phyloP scores from a whole-genome alignment of 2,329 filamentous ascomycete genomes.

The Purpureocillium takamizusanense region DNA sequence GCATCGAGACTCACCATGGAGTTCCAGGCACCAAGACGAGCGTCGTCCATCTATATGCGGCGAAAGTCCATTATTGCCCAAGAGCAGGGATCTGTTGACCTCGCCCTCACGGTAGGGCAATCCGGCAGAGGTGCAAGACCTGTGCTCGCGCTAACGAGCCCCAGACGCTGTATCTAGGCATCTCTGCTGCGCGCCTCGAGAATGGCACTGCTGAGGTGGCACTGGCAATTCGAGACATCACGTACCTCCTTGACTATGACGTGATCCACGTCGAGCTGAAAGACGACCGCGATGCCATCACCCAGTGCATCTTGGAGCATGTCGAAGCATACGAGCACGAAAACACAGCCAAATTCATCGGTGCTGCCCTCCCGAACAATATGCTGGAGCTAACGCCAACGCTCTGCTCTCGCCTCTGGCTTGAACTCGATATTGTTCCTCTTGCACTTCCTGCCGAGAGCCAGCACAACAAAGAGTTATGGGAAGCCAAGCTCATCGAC shows the following conservation, averaged over 20 bases:
- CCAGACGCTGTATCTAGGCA: conserved; percentile 39
- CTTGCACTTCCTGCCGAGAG: conserved; percentile 47
- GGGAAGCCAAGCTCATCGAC: conserved; percentile 54
- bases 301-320: conserved; percentile 49
- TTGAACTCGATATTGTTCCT: conserved; percentile 67
- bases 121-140: too few species aligned
- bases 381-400: conserved; percentile 36
- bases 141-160: too few species aligned
- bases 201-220: conserved; percentile 49
- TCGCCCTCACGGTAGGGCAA: too few species aligned
- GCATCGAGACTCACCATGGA: too few species aligned
- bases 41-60: not conserved
- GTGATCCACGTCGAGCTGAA: conserved; percentile 42
- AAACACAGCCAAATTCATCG: conserved; percentile 66
- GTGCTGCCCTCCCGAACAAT: conserved; percentile 36
- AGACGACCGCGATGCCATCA: conserved; percentile 33
- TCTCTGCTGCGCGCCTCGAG: conserved; percentile 45
- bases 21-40: not conserved
- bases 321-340: conserved; percentile 52
- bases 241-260: conserved; percentile 66
- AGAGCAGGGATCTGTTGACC: conserved; percentile 18
- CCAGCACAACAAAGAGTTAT: conserved; percentile 31
- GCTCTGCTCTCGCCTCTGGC: conserved; percentile 64
- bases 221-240: conserved; percentile 63
- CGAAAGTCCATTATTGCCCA: not conserved